Percentiles rank a stretch among this genome's conserved stretches.
Evolutionary conservation across 257 asterid species (phyloP).

Genomic region (Nicotiana knightiana): DNA sequence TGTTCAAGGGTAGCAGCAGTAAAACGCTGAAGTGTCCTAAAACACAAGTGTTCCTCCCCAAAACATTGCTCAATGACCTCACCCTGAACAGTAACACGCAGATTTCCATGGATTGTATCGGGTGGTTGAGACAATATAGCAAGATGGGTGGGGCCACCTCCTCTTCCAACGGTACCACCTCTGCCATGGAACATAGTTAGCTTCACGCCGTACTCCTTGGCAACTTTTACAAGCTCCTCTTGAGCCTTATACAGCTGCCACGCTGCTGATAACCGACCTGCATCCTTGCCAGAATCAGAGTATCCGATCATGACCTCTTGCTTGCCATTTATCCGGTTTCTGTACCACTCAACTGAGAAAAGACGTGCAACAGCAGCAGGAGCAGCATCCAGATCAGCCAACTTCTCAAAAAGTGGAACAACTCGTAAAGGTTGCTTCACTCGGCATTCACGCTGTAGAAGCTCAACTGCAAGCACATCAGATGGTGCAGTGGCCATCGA

Average conservation of each 20-base stretch:
- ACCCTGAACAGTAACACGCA: constrained; percentile 53
- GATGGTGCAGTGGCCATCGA: constrained; percentile 50
- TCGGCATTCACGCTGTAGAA: constrained; percentile 48
- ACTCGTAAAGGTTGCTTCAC: constrained; percentile 38
- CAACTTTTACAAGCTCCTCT: constrained; percentile 45
- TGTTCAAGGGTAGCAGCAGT: constrained; percentile 51
- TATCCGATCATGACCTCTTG: constrained; percentile 61
- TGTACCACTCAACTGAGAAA: constrained; percentile 51
- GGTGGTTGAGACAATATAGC: constrained; percentile 61
- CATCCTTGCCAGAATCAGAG: constrained; percentile 60
- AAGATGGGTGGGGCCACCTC: constrained; percentile 59
- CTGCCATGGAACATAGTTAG: constrained; percentile 57
- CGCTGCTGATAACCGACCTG: constrained; percentile 52
- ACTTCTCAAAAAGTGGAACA: constrained; percentile 51
- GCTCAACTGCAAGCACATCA: constrained; percentile 52
- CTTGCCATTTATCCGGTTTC: constrained; percentile 38
- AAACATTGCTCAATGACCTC: constrained; percentile 52
- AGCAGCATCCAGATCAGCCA: constrained; percentile 41
- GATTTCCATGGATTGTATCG: constrained; percentile 43
- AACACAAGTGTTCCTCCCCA: constrained; percentile 49
- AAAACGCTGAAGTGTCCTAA: constrained; percentile 47
- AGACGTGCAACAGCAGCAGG: constrained; percentile 58
- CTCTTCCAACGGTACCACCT: constrained; percentile 57
- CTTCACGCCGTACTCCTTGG: constrained; percentile 42
- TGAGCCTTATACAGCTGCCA: constrained; percentile 57